Conservation (phyloP, 2,329 filamentous ascomycete species). For the Nothomitra cinnamomea region DNA sequence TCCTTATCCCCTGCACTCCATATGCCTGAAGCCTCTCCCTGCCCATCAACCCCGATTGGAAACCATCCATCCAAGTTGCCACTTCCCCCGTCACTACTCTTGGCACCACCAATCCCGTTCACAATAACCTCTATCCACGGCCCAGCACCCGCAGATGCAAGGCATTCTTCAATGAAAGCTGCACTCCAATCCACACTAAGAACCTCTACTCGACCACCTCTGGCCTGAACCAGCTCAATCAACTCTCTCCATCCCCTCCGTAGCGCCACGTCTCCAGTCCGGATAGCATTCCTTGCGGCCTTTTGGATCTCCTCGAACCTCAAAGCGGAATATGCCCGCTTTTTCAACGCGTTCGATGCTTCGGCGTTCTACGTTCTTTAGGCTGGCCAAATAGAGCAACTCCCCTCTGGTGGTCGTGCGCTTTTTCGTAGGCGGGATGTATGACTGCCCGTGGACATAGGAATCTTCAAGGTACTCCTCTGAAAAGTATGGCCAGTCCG, state of each 20-base stretch:
- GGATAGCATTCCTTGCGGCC: slow-evolving; percentile 10
- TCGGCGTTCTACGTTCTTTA: slow-evolving; percentile 12
- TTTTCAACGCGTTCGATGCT: slow-evolving; percentile 14
- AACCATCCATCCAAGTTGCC: not conserved
- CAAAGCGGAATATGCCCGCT: slow-evolving; percentile 14
- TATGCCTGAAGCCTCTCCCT: not conserved
- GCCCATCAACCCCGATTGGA: too few relatives aligned
- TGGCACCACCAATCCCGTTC: not conserved
- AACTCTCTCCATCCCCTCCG: slow-evolving; percentile 7
- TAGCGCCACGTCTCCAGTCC: slow-evolving; percentile 8
- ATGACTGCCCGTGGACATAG: slow-evolving; percentile 8
- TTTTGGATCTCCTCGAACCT: slow-evolving; percentile 7
- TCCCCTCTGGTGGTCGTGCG: slow-evolving; percentile 11
- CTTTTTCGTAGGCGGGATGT: slow-evolving; percentile 10
- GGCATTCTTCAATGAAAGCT: not conserved
- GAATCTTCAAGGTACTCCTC: slow-evolving; percentile 12
- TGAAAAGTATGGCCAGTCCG: slow-evolving; percentile 1
- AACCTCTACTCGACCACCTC: slow-evolving; percentile 5
- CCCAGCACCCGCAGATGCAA: not conserved
- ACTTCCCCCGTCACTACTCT: not conserved
- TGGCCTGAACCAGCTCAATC: slow-evolving; percentile 5
- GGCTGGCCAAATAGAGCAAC: slow-evolving; percentile 10
- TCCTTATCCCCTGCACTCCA: not conserved
- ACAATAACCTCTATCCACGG: not conserved
- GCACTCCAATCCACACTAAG: slow-evolving; percentile 1